Conservation (phyloP, 495 filamentous ascomycete genomes). For the Penicillium bovifimosum region DNA sequence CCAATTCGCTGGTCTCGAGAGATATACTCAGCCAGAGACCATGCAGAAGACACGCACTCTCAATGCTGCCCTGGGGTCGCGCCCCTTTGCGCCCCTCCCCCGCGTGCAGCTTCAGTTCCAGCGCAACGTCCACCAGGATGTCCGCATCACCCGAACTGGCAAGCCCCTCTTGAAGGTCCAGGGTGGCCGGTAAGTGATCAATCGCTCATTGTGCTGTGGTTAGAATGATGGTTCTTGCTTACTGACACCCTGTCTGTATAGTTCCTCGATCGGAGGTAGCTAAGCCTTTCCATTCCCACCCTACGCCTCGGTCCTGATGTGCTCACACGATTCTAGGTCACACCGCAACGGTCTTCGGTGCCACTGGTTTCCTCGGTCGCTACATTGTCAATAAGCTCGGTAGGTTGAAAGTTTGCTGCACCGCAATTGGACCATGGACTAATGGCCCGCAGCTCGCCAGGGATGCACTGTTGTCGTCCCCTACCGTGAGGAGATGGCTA, state of each 20-base stretch:
- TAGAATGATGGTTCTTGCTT: neutral
- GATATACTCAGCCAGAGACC: conserved; percentile 31
- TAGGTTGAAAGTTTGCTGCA: conserved; percentile 36
- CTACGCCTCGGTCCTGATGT: conserved; percentile 11
- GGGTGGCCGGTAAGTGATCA: conserved; percentile 68
- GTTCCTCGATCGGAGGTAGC: conserved; percentile 80
- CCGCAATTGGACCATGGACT: conserved; percentile 22
- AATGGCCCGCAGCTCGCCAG: conserved; percentile 60
- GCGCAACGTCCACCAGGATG: conserved; percentile 65
- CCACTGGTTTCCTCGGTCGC: conserved; percentile 89
- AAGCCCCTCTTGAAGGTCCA: conserved; percentile 77
- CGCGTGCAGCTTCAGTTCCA: conserved; percentile 41
- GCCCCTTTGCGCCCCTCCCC: conserved; percentile 38
- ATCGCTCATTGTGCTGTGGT: conserved; percentile 17
- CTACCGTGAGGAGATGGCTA: conserved; percentile 95
- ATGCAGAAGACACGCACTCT: conserved; percentile 50
- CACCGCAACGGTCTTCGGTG: conserved; percentile 96
- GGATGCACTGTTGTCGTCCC: conserved; percentile 93
- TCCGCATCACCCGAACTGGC: conserved; percentile 79
- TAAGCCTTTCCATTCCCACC: conserved; percentile 20
- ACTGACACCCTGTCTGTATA: conserved; percentile 35
- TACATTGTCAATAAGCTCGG: conserved; percentile 97
- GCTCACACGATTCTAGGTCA: conserved; percentile 57
- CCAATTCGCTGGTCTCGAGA: conserved; percentile 30
- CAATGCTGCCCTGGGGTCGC: conserved; percentile 42